Conservation (phyloP, 225 moss, liverwort and hornwort species). For the Takakia lepidozioides region DNA sequence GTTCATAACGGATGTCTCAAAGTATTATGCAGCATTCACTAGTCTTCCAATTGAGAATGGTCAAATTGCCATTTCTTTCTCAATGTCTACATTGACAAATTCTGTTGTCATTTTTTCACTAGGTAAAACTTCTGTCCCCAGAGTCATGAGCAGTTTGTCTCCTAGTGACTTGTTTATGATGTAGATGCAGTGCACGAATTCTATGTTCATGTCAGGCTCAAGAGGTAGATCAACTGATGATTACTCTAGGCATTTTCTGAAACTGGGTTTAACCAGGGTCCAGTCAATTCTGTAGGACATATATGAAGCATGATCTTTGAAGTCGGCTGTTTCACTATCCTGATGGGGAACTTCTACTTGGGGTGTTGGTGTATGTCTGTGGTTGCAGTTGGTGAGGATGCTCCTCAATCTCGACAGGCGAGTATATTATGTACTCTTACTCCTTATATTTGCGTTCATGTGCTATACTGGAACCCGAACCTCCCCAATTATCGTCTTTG, state of each 20-base stretch:
- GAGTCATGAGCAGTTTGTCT: too few species aligned
- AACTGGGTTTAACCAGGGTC: too few species aligned
- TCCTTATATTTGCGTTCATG: slow-evolving; percentile 50
- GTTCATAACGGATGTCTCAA: too few species aligned
- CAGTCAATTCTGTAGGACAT: background rate
- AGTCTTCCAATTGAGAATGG: too few species aligned
- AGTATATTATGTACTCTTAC: slow-evolving; percentile 66
- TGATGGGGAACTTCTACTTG: background rate
- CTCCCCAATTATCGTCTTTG: slow-evolving; percentile 88
- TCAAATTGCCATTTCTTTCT: too few species aligned
- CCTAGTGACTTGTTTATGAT: too few species aligned
- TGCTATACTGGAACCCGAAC: slow-evolving; percentile 67
- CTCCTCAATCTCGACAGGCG: slow-evolving; percentile 70
- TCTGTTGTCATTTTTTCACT: too few species aligned
- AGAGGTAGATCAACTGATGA: background rate
- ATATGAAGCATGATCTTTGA: background rate
- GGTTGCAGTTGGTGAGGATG: slow-evolving; percentile 72
- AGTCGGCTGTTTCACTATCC: background rate
- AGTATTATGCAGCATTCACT: too few species aligned
- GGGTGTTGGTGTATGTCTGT: background rate
- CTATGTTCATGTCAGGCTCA: background rate
- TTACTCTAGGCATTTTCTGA: background rate
- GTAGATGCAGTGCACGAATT: background rate
- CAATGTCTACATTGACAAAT: too few species aligned
- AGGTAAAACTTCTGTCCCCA: too few species aligned